phyloP scores from a whole-genome alignment of 2,329 filamentous ascomycete genomes.

The Cryphonectria radicalis region DNA sequence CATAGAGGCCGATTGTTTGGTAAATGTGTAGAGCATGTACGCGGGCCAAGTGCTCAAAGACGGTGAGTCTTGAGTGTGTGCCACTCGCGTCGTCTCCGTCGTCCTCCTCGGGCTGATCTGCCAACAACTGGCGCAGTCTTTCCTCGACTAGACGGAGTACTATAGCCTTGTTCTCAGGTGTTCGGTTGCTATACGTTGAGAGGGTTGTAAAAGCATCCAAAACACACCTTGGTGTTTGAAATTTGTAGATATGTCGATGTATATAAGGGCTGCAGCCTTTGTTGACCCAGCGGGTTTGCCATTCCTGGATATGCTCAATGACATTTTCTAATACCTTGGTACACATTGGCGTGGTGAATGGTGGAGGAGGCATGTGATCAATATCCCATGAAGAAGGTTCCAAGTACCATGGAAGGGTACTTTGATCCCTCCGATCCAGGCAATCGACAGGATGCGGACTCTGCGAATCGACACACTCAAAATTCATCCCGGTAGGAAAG shows the following conservation, averaged over 20 bases:
- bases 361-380: constrained; percentile 11
- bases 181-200: constrained; percentile 32
- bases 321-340: constrained; percentile 24
- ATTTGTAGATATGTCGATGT: constrained; percentile 37
- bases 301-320: constrained; percentile 30
- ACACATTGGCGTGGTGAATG: constrained; percentile 9
- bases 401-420: constrained; percentile 18
- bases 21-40: constrained; percentile 55
- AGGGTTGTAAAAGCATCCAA: constrained; percentile 38
- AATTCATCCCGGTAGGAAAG: not conserved
- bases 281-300: constrained; percentile 37
- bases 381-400: constrained; percentile 29
- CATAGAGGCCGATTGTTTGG: constrained; percentile 54
- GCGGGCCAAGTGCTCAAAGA: constrained; percentile 43
- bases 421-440: not conserved
- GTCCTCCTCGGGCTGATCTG: constrained; percentile 5
- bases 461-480: not conserved
- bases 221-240: constrained; percentile 35
- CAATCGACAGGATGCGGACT: not conserved
- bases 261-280: constrained; percentile 39
- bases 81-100: not conserved
- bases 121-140: constrained; percentile 24
- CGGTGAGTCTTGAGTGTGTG: constrained; percentile 18
- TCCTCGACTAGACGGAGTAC: constrained; percentile 27
- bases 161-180: constrained; percentile 26